A percentile compares a stretch with the other conserved stretches of the same genome.
Evolutionary conservation across 208 protist species (phyloP).

Genomic region (Trypanosoma cruzi): DNA sequence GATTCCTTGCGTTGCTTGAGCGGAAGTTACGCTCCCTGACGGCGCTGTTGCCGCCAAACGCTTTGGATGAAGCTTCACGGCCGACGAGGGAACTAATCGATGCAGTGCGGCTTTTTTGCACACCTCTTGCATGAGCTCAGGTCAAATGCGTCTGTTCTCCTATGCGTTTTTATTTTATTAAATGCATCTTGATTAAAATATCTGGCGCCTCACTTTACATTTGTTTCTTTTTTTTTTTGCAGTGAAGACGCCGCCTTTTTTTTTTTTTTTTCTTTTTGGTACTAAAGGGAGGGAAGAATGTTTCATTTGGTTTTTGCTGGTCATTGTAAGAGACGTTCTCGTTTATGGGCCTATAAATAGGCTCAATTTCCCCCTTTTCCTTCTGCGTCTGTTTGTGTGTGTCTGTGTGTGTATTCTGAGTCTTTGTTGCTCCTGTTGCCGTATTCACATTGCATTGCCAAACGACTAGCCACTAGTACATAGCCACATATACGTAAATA

Average conservation of each 20-base stretch:
- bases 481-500: too few relatives aligned
- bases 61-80: constrained; percentile 11
- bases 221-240: background rate
- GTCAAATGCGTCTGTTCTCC: background rate
- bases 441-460: too few relatives aligned
- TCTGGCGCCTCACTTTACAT: constrained; percentile 15
- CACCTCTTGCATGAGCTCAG: constrained; percentile 1
- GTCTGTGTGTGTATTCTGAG: too few relatives aligned
- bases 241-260: background rate
- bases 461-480: too few relatives aligned
- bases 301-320: too few relatives aligned
- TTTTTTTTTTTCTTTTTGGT: too few relatives aligned
- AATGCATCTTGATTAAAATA: background rate
- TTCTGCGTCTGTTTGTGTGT: too few relatives aligned
- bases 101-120: constrained; percentile 13
- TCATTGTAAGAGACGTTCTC: too few relatives aligned
- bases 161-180: constrained; percentile 19
- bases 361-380: too few relatives aligned
- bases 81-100: constrained; percentile 5
- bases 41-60: constrained; percentile 7
- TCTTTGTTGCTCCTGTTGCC: too few relatives aligned
- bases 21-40: background rate
- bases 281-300: too few relatives aligned
- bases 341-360: too few relatives aligned
- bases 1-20: constrained; percentile 5